A percentile compares a stretch with the other conserved stretches of the same genome.
Evolutionary conservation across 2,329 filamentous ascomycete species (phyloP).

Genomic region (Cytospora schulzeri): DNA sequence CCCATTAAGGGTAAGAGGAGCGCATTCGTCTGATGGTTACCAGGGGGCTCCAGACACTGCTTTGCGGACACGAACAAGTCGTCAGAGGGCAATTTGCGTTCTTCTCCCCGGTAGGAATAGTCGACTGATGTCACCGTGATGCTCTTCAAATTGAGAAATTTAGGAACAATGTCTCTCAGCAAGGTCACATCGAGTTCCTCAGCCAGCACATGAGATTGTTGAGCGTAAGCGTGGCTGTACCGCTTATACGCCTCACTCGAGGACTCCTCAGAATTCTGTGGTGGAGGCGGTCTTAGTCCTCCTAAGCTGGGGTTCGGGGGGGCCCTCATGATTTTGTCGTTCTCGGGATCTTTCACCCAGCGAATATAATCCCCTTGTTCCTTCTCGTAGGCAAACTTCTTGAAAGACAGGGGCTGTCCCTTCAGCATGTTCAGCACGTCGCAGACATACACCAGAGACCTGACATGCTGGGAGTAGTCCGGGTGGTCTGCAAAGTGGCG

Average conservation of each 20-base stretch:
- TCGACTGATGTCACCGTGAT: background rate
- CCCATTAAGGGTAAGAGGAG: background rate
- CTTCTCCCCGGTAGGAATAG: background rate
- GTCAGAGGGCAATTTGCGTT: background rate
- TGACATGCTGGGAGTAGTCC: background rate
- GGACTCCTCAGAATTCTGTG: background rate
- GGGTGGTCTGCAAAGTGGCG: background rate
- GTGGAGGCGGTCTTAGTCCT: background rate
- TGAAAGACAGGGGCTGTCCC: background rate
- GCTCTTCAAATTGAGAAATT: background rate
- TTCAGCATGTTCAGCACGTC: background rate
- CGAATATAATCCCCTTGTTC: background rate
- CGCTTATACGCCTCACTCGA: background rate
- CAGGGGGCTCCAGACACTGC: background rate
- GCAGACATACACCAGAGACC: background rate
- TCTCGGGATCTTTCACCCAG: too few relatives aligned
- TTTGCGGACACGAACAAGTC: background rate
- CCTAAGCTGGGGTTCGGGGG: too few relatives aligned
- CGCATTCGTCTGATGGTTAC: background rate
- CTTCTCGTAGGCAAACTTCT: background rate
- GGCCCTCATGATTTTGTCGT: too few relatives aligned
- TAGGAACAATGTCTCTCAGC: background rate
- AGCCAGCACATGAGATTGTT: background rate
- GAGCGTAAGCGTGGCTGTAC: background rate
- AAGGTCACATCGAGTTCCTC: background rate